These are phyloP conservation scores for Fusarium mangiferae DNA, from an alignment of 2,329 filamentous ascomycete species.

Conservation along the genomic window DNA sequence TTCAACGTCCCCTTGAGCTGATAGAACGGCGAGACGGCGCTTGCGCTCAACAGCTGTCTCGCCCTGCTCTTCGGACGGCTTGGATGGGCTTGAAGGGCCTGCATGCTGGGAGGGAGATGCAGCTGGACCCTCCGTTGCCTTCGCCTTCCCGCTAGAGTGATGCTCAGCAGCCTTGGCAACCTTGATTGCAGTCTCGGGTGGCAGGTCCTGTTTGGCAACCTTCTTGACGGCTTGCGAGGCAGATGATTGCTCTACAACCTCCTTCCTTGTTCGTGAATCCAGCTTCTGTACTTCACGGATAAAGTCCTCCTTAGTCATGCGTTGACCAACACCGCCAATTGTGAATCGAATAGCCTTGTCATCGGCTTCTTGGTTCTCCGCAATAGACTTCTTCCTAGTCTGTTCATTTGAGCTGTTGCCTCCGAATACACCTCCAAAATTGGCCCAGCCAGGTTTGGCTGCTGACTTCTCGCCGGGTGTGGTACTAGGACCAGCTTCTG, in stretches of 20 bases:
- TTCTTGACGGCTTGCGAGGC: slow-evolving; percentile 61
- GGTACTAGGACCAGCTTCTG: slow-evolving; percentile 54
- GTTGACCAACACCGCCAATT: slow-evolving; percentile 75
- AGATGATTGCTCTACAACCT: slow-evolving; percentile 63
- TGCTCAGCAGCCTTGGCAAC: slow-evolving; percentile 36
- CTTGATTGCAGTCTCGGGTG: slow-evolving; percentile 29
- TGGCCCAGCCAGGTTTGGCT: slow-evolving; percentile 62
- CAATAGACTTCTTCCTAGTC: slow-evolving; percentile 53
- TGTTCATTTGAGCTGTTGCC: slow-evolving; percentile 50
- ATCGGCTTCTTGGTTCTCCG: slow-evolving; percentile 65
- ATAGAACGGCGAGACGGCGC: slow-evolving; percentile 68
- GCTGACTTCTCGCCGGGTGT: slow-evolving; percentile 50
- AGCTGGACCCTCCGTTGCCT: slow-evolving; percentile 8
- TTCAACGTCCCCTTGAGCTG: slow-evolving; percentile 55
- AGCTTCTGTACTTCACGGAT: slow-evolving; percentile 78
- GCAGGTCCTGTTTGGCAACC: slow-evolving; percentile 56
- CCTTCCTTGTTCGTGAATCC: slow-evolving; percentile 70
- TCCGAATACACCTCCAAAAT: slow-evolving; percentile 49
- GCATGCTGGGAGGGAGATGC: slow-evolving; percentile 27
- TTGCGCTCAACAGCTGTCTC: slow-evolving; percentile 78
- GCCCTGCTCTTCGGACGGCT: slow-evolving; percentile 47
- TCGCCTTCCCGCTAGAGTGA: slow-evolving; percentile 8
- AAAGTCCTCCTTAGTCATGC: slow-evolving; percentile 85
- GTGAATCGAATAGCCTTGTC: slow-evolving; percentile 81
- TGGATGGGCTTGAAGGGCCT: slow-evolving; percentile 11